A percentile compares a stretch with the other conserved stretches of the same genome.
phyloP scores from a whole-genome alignment of 106 monocot genomes.

The Acorus calamus region DNA sequence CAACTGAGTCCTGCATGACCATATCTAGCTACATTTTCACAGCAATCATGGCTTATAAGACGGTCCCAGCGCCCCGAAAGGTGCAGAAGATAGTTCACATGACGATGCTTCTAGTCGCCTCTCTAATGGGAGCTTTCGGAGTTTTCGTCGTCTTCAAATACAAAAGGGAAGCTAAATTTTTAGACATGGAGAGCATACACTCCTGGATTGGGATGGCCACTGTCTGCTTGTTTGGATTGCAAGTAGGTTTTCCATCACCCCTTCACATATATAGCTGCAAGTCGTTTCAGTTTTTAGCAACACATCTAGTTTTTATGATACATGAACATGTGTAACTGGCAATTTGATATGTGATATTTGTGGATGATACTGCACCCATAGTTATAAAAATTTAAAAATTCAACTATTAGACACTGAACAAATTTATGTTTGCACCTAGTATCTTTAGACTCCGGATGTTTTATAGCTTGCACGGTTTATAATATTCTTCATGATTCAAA shows the following conservation, averaged over 20 bases:
- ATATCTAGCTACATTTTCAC: neutral
- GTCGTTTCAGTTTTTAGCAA: neutral
- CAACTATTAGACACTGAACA: too few species aligned
- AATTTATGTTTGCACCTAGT: too few species aligned
- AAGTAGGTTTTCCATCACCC: constrained; percentile 21
- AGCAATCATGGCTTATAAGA: constrained; percentile 87
- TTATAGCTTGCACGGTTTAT: too few species aligned
- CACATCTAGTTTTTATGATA: neutral
- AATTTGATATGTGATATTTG: too few species aligned
- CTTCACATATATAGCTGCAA: neutral
- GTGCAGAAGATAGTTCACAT: constrained; percentile 46
- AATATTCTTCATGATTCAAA: too few species aligned
- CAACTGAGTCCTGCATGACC: too few species aligned
- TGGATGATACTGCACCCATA: too few species aligned
- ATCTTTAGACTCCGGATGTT: too few species aligned
- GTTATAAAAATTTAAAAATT: too few species aligned
- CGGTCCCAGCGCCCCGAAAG: constrained; percentile 18
- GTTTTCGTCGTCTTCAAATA: constrained; percentile 46
- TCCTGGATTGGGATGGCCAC: constrained; percentile 83
- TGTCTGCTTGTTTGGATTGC: constrained; percentile 57
- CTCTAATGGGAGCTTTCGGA: constrained; percentile 48
- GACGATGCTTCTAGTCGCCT: constrained; percentile 54
- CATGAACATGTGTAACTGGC: too few species aligned
- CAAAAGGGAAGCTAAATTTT: constrained; percentile 21
- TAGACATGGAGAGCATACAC: constrained; percentile 52